A percentile compares a stretch with the other conserved stretches of the same genome.
Evolutionary conservation across 805 yeast species (phyloP).

Genomic region (Metschnikowia continentalis): DNA sequence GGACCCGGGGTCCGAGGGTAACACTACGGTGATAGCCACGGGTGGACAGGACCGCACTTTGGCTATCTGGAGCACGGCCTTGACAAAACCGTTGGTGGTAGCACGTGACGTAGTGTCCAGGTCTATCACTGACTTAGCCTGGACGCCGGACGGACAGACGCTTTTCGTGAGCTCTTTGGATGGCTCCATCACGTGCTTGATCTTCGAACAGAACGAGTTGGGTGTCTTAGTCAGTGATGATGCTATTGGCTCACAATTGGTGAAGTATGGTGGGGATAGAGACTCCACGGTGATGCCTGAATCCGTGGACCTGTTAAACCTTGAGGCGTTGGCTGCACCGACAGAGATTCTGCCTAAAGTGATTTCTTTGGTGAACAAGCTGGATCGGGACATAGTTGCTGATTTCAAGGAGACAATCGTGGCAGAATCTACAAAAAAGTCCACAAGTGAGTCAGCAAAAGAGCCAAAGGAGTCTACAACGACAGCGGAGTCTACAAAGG

Average conservation of each 20-base stretch:
- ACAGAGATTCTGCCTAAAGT: not conserved
- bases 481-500: too few species aligned
- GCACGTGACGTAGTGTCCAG: conserved; percentile 71
- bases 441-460: too few species aligned
- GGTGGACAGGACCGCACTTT: conserved; percentile 92
- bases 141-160: conserved; percentile 79
- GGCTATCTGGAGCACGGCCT: conserved; percentile 82
- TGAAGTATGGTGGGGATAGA: conserved; percentile 83
- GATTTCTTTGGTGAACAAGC: not conserved
- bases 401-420: not conserved
- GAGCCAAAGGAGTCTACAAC: too few species aligned
- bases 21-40: conserved; percentile 79
- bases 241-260: conserved; percentile 62
- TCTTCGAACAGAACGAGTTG: conserved; percentile 60
- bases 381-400: not conserved
- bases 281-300: conserved; percentile 86
- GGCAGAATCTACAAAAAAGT: too few species aligned
- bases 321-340: conserved; percentile 22
- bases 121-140: conserved; percentile 81
- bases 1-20: conserved; percentile 23
- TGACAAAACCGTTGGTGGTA: conserved; percentile 73
- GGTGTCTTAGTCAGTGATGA: conserved; percentile 62
- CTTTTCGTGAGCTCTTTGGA: conserved; percentile 80
- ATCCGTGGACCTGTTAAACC: conserved; percentile 66
- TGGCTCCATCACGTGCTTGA: conserved; percentile 68